A percentile compares a stretch with the other conserved stretches of the same genome.
phyloP scores from a whole-genome alignment of 805 yeast genomes.

The Saturnispora gosingensis region DNA sequence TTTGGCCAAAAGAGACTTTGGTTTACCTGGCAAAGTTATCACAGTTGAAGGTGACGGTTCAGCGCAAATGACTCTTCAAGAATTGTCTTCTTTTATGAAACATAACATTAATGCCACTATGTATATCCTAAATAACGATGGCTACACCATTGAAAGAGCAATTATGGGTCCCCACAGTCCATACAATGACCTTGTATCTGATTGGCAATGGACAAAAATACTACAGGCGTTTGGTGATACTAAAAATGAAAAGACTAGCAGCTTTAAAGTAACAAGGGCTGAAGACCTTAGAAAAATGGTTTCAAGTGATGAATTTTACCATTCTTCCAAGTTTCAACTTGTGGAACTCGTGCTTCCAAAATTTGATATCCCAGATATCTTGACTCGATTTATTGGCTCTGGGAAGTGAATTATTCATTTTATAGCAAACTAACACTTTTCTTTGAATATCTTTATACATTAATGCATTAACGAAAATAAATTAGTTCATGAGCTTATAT shows the following conservation, averaged over 20 bases:
- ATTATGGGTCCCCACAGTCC: constrained; percentile 41
- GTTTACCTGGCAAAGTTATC: constrained; percentile 30
- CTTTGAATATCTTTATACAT: background rate
- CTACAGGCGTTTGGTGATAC: constrained; percentile 60
- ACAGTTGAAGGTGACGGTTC: constrained; percentile 48
- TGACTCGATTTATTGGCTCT: background rate
- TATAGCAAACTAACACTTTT: background rate
- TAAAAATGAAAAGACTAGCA: constrained; percentile 24
- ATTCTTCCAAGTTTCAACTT: constrained; percentile 35
- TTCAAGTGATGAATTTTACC: constrained; percentile 25
- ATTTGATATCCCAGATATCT: constrained; percentile 46
- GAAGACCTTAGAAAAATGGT: constrained; percentile 30
- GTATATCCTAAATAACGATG: constrained; percentile 40
- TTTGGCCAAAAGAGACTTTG: constrained; percentile 35
- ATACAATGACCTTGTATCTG: constrained; percentile 39
- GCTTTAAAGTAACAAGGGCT: constrained; percentile 29
- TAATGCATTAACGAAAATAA: background rate
- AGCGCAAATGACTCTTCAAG: constrained; percentile 47
- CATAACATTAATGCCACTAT: constrained; percentile 33
- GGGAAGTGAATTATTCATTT: too few species aligned
- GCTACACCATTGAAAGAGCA: constrained; percentile 43
- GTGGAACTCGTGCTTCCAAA: constrained; percentile 52
- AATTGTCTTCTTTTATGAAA: constrained; percentile 35
- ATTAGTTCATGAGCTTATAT: background rate
- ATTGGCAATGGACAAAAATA: constrained; percentile 62